A percentile compares a stretch with the other conserved stretches of the same genome.
These are phyloP conservation scores for Plasmopara halstedii DNA, from an alignment of 352 stramenopile genomes.

Conservation along the genomic window DNA sequence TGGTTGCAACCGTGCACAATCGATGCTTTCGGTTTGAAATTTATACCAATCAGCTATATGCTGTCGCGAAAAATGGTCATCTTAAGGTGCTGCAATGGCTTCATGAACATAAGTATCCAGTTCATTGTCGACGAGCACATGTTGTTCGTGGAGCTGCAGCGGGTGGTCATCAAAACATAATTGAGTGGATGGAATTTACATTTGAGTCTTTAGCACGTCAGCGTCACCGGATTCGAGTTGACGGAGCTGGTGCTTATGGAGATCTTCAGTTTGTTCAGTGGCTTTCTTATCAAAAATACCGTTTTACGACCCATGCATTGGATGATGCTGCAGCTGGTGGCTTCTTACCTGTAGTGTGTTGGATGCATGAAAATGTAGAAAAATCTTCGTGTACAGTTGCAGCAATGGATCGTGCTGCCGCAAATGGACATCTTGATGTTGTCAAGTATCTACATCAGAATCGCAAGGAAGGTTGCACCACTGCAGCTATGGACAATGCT, in stretches of 20 bases:
- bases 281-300: conserved; percentile 22
- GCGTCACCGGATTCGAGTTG: conserved; percentile 28
- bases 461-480: conserved; percentile 33
- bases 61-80: conserved; percentile 17
- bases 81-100: conserved; percentile 29
- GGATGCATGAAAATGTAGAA: conserved; percentile 17
- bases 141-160: conserved; percentile 19
- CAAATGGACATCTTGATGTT: conserved; percentile 18
- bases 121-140: conserved; percentile 29
- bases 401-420: conserved; percentile 29
- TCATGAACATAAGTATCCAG: conserved; percentile 11
- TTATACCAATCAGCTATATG: conserved; percentile 21
- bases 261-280: conserved; percentile 28
- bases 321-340: conserved; percentile 20
- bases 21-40: conserved; percentile 20
- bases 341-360: conserved; percentile 19
- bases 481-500: conserved; percentile 30
- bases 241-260: conserved; percentile 20
- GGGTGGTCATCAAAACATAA: conserved; percentile 14
- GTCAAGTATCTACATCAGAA: conserved; percentile 29
- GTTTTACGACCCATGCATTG: conserved; percentile 21
- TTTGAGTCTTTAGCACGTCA: conserved; percentile 13
- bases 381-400: conserved; percentile 12
- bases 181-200: conserved; percentile 25
- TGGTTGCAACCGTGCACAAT: conserved; percentile 7